phyloP scores from a whole-genome alignment of 1,284 basidiomycete species.

The Tilletia horrida region DNA sequence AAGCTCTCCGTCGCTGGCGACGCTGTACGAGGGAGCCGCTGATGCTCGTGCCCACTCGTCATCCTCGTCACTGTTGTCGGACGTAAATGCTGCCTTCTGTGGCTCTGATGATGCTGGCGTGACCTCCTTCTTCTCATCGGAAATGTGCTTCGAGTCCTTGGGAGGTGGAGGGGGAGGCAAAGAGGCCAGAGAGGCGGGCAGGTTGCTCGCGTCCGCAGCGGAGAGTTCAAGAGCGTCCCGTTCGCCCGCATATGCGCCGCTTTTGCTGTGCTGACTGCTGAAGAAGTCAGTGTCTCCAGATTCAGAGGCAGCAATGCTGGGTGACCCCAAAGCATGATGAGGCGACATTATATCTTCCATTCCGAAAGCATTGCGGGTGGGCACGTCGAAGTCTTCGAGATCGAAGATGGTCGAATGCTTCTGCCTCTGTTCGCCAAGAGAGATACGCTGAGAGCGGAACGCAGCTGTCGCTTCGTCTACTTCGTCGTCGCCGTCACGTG shows the following conservation, averaged over 20 bases:
- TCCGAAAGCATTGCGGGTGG: not conserved
- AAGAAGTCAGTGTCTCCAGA: not conserved
- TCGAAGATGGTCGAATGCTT: slow-evolving; percentile 12
- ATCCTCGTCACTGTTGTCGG: not conserved
- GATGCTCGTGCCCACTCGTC: not conserved
- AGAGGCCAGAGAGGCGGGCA: not conserved
- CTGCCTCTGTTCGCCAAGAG: not conserved
- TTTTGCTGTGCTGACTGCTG: not conserved
- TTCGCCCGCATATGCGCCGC: not conserved
- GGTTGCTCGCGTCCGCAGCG: not conserved
- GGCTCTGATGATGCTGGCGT: too few species aligned
- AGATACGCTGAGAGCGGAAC: not conserved
- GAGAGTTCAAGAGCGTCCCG: not conserved
- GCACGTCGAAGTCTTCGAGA: slow-evolving; percentile 1
- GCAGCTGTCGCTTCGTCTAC: slow-evolving; percentile 9
- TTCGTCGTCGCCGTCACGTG: not conserved
- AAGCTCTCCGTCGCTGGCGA: not conserved
- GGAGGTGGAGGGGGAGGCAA: not conserved
- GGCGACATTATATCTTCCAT: not conserved
- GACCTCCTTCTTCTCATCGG: too few species aligned
- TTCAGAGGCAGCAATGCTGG: slow-evolving; percentile 10
- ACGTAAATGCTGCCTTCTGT: too few species aligned
- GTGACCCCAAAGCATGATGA: slow-evolving; percentile 12
- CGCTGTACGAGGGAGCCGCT: not conserved
- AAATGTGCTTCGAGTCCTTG: too few species aligned